Evolutionary conservation across 2,329 filamentous ascomycete species (phyloP).

Genomic region (Aspergillus carbonarius): DNA sequence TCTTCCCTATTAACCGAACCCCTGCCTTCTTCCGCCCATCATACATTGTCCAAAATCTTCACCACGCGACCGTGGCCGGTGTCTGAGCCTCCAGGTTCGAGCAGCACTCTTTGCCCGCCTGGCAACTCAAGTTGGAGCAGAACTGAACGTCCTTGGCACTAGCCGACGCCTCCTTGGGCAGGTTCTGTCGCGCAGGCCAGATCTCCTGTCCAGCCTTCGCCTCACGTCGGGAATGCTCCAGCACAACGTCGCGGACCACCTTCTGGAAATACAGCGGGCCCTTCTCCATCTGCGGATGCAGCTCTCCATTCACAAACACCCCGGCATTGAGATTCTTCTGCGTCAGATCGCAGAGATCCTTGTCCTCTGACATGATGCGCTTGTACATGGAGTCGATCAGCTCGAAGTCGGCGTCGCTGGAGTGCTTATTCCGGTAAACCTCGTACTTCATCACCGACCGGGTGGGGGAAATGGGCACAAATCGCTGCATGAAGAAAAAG

Average conservation of each 20-base stretch:
- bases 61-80: slow-evolving; percentile 8
- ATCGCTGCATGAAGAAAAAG: slow-evolving; percentile 65
- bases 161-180: slow-evolving; percentile 27
- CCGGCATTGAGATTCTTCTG: slow-evolving; percentile 62
- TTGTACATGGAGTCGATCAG: slow-evolving; percentile 60
- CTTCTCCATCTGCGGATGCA: slow-evolving; percentile 60
- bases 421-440: slow-evolving; percentile 61
- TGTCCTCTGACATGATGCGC: slow-evolving; percentile 64
- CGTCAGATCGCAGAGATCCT: slow-evolving; percentile 57
- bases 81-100: neutral
- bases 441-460: slow-evolving; percentile 61
- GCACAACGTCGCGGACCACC: slow-evolving; percentile 50
- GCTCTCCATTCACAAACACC: slow-evolving; percentile 60
- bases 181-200: slow-evolving; percentile 50
- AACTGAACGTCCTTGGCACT: slow-evolving; percentile 34
- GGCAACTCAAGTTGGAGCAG: slow-evolving; percentile 24
- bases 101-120: neutral
- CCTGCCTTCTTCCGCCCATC: too few species aligned
- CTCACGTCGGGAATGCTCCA: slow-evolving; percentile 49
- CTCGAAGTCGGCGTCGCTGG: slow-evolving; percentile 58
- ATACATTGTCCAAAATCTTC: neutral
- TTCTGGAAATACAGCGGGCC: slow-evolving; percentile 58
- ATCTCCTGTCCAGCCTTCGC: slow-evolving; percentile 48
- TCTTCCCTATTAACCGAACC: too few species aligned
- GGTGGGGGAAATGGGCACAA: slow-evolving; percentile 55